Base-by-base conservation (phyloP, 1,139 yeast species). In the Blastobotrys arbuscula region DNA sequence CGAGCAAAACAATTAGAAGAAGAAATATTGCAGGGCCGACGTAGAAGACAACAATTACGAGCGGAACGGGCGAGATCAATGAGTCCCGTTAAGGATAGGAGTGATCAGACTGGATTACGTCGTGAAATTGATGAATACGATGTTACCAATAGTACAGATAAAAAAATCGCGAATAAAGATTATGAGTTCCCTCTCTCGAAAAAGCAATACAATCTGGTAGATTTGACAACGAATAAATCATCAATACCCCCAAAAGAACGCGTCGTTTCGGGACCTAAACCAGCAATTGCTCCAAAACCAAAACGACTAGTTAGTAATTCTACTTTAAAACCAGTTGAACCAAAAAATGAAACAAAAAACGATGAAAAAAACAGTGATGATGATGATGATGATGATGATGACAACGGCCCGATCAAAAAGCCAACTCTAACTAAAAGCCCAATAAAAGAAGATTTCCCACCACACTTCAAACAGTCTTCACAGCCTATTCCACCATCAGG, bases 1-100 rank as follows among this genome's bases (percentile, higher is more conserved):
- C 59, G 71, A 15, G 64, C 68, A 10, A 58, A 59, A 43, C 60
- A 65, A 45, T 58, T 68, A 45, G 71, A 67, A 49, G 59, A 58
- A 30, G 69, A 65, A 45, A 62, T 67, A 36, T 52, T 57, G 37
- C 68, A 63, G 43, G 67, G 68, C 37, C 50, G 68, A 28, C 54
- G 54, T 40, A 52, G 68, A 16, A 58, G 69, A 33, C 59, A 60
- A 48, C 65, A 63, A 2, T 45, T 63, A 37, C 48, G 67, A 31
- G 64, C 60, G 5, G 61, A 59, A 31, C 50, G 64, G 18, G 56
- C 62, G n/a, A 52, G 62, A 15, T 61, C 65, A 15, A 44, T 56
- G 19, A 59, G 62, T 9, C 64, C 64, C 1, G 55, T 47, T 33
- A 58, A 60, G 48, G 45, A 21, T 13, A 7, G 42, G 42, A 12